phyloP scores from a whole-genome alignment of 225 moss, liverwort and hornwort genomes.

The Bryoerythrophyllum caledonicum region DNA sequence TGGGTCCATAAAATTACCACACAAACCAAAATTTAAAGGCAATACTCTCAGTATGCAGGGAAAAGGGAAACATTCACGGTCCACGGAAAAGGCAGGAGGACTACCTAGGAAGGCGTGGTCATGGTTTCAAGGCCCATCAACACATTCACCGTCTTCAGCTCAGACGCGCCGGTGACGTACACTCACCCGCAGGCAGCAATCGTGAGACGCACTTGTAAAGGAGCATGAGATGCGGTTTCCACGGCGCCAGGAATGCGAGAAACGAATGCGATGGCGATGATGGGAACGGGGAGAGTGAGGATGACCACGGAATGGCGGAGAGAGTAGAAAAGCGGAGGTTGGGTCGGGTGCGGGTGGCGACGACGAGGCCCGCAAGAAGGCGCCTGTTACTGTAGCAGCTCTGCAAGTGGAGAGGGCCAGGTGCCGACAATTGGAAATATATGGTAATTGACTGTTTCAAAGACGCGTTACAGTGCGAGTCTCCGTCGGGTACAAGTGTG shows the following conservation, averaged over 20 bases:
- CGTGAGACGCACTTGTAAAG: no score
- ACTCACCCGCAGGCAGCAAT: no score
- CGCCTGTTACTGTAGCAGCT: neutral
- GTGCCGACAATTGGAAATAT: no score
- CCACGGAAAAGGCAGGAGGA: conserved; percentile 3
- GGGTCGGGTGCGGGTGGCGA: neutral
- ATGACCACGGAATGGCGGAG: neutral
- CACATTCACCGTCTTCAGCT: conserved; percentile 79
- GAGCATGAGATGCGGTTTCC: no score
- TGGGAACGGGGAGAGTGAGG: no score
- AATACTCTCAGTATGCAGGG: neutral
- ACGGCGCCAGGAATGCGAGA: no score
- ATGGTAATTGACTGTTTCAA: no score
- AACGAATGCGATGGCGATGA: no score
- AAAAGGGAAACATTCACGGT: neutral
- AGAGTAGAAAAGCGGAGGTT: neutral
- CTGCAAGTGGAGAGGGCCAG: no score
- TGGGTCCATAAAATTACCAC: conserved; percentile 91
- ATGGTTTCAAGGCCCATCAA: conserved; percentile 81
- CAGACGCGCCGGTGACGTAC: conserved; percentile 42
- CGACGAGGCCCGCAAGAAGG: neutral
- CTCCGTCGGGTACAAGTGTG: no score
- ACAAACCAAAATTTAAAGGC: conserved; percentile 32
- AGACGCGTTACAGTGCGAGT: no score
- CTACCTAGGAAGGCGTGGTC: conserved; percentile 88